These are phyloP conservation scores for Zalerion maritima DNA, from an alignment of 495 filamentous ascomycete species.

Conservation along the genomic window DNA sequence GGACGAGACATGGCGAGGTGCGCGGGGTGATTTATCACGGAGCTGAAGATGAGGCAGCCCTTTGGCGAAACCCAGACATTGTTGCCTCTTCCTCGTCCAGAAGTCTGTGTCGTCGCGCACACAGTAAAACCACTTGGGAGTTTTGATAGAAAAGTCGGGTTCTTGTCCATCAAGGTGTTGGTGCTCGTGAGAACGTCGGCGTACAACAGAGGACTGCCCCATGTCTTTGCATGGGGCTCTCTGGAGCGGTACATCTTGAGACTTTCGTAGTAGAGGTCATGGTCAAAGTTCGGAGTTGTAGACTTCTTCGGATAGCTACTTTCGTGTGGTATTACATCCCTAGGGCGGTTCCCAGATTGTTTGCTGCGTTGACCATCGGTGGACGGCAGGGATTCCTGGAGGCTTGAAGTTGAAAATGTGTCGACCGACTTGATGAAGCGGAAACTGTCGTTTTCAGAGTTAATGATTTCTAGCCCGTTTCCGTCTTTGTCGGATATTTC, in stretches of 20 bases:
- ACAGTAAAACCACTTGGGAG: conserved; percentile 74
- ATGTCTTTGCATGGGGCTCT: conserved; percentile 39
- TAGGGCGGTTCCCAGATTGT: conserved; percentile 10
- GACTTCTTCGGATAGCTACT: conserved; percentile 6
- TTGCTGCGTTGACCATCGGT: conserved; percentile 12
- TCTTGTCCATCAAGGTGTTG: conserved; percentile 89
- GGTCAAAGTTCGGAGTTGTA: conserved; percentile 78
- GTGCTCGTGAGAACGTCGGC: conserved; percentile 91
- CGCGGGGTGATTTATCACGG: conserved; percentile 66
- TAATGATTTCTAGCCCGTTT: conserved; percentile 60
- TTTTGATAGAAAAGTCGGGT: conserved; percentile 57
- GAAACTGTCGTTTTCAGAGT: conserved; percentile 77
- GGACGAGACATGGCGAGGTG: conserved; percentile 57
- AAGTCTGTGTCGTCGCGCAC: conserved; percentile 83
- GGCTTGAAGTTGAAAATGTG: conserved; percentile 37
- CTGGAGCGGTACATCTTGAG: conserved; percentile 47
- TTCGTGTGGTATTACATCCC: conserved; percentile 12
- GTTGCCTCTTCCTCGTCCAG: conserved; percentile 77
- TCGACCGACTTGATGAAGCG: conserved; percentile 48
- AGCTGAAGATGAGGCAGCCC: conserved; percentile 75
- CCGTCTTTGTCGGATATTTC: conserved; percentile 54
- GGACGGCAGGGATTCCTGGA: conserved; percentile 19
- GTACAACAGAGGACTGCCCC: conserved; percentile 71
- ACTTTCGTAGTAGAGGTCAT: conserved; percentile 62
- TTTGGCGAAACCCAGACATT: conserved; percentile 94